phyloP scores from a whole-genome alignment of 768 basidiomycete genomes.

The Mycena alexandri region DNA sequence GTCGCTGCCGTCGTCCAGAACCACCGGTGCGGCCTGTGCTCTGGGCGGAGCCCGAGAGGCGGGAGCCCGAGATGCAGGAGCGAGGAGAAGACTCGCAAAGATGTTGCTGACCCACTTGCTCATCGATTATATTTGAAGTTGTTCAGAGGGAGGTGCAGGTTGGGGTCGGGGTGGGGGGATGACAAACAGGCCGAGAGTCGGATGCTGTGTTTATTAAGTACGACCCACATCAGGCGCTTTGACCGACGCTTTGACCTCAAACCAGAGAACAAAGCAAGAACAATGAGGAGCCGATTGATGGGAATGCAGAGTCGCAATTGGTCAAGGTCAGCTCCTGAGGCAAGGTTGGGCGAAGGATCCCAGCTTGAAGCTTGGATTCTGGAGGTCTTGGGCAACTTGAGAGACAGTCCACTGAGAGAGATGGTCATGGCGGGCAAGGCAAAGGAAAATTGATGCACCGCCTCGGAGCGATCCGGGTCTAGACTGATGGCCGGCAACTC shows the following conservation, averaged over 20 bases:
- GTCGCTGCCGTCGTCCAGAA: too few species aligned
- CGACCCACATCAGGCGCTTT: not conserved
- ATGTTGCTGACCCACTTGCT: constrained; percentile 16
- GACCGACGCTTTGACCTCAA: constrained; percentile 10
- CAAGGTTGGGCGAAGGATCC: too few species aligned
- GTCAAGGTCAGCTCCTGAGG: too few species aligned
- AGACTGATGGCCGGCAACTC: too few species aligned
- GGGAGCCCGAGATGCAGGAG: constrained; percentile 5
- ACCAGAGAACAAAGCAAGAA: constrained; percentile 12
- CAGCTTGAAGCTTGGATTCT: too few species aligned
- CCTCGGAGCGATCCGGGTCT: too few species aligned
- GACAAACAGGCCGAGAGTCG: not conserved
- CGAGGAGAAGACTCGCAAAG: constrained; percentile 10
- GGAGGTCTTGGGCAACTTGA: too few species aligned
- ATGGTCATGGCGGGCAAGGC: too few species aligned
- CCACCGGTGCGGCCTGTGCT: not conserved
- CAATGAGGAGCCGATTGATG: constrained; percentile 10
- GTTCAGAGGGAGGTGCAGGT: not conserved
- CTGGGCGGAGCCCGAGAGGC: not conserved
- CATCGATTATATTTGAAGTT: not conserved
- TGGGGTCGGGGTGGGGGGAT: not conserved
- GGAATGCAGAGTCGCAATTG: not conserved
- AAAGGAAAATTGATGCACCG: too few species aligned
- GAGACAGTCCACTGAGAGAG: too few species aligned
- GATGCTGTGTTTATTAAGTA: not conserved